A percentile compares a stretch with the other conserved stretches of the same genome.
Conservation (phyloP, 352 stramenopile genomes). For the Globisporangium nodosum region DNA sequence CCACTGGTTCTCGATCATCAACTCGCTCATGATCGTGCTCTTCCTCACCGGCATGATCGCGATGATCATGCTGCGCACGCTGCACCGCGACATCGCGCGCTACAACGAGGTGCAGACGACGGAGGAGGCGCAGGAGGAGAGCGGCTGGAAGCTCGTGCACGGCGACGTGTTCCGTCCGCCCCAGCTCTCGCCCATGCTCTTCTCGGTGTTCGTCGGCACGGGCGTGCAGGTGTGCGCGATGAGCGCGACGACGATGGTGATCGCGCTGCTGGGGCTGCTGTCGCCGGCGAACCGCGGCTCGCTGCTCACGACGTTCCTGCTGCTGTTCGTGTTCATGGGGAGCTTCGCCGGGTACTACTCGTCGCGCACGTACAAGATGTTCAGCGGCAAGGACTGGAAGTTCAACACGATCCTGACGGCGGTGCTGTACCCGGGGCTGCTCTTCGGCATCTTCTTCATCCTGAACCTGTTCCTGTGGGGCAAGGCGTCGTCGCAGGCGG, state of each 20-base stretch:
- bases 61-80: slow-evolving; percentile 99
- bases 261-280: slow-evolving; percentile 92
- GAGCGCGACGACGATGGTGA: slow-evolving; percentile 93
- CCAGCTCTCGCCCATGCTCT: slow-evolving; percentile 89
- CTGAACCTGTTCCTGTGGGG: slow-evolving; percentile 95
- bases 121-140: slow-evolving; percentile 94
- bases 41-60: slow-evolving; percentile 99
- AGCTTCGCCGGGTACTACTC: slow-evolving; percentile 96
- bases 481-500: slow-evolving; percentile 80
- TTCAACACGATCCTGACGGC: slow-evolving; percentile 95
- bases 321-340: slow-evolving; percentile 98
- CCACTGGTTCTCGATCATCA: slow-evolving; percentile 99
- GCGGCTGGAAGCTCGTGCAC: slow-evolving; percentile 96
- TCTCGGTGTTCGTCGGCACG: slow-evolving; percentile 94
- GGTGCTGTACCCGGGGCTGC: slow-evolving; percentile 90
- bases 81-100: slow-evolving; percentile 96
- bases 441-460: slow-evolving; percentile 95
- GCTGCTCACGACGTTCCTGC: slow-evolving; percentile 93
- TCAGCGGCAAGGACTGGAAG: slow-evolving; percentile 97
- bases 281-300: slow-evolving; percentile 96
- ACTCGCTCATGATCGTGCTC: slow-evolving; percentile 99
- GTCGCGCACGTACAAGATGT: slow-evolving; percentile 98
- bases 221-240: slow-evolving; percentile 96
- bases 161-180: slow-evolving; percentile 98
- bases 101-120: slow-evolving; percentile 96